Evolutionary conservation across 2,329 filamentous ascomycete species (phyloP).

Genomic region (Pseudocercospora cruenta): DNA sequence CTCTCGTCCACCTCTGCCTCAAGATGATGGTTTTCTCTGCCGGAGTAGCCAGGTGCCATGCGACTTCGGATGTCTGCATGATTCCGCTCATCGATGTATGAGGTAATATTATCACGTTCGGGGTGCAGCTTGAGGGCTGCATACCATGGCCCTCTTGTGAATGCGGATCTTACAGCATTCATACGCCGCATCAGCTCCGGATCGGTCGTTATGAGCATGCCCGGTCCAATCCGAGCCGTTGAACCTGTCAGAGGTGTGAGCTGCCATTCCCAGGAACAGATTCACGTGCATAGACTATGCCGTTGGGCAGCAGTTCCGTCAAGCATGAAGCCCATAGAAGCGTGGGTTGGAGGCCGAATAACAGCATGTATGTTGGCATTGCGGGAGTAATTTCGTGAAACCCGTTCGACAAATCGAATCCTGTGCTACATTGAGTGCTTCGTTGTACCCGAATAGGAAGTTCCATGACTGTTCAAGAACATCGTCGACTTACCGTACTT

Average conservation of each 20-base stretch:
- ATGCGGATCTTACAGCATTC: conserved; percentile 43
- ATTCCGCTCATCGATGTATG: conserved; percentile 43
- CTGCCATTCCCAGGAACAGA: not conserved
- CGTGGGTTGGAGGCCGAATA: not conserved
- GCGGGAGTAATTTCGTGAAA: conserved; percentile 13
- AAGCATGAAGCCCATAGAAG: not conserved
- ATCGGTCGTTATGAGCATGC: conserved; percentile 43
- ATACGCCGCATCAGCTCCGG: conserved; percentile 44
- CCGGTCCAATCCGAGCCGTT: conserved; percentile 43
- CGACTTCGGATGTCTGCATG: conserved; percentile 43
- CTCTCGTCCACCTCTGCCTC: conserved; percentile 44
- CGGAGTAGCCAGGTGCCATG: conserved; percentile 46
- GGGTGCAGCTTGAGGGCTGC: conserved; percentile 44
- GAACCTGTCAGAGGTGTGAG: conserved; percentile 35
- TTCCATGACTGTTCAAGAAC: conserved; percentile 6
- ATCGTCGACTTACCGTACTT: conserved; percentile 41
- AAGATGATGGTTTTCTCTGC: conserved; percentile 44
- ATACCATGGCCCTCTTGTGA: conserved; percentile 43
- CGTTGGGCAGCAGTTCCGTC: not conserved
- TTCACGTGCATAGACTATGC: not conserved
- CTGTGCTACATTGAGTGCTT: conserved; percentile 5
- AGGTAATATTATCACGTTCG: conserved; percentile 46
- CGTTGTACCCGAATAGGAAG: conserved; percentile 5
- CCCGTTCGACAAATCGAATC: conserved; percentile 17
- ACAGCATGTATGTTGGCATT: not conserved